Base-by-base conservation (phyloP, 148 eudicot genomes). In the Vaccinium corymbosum region DNA sequence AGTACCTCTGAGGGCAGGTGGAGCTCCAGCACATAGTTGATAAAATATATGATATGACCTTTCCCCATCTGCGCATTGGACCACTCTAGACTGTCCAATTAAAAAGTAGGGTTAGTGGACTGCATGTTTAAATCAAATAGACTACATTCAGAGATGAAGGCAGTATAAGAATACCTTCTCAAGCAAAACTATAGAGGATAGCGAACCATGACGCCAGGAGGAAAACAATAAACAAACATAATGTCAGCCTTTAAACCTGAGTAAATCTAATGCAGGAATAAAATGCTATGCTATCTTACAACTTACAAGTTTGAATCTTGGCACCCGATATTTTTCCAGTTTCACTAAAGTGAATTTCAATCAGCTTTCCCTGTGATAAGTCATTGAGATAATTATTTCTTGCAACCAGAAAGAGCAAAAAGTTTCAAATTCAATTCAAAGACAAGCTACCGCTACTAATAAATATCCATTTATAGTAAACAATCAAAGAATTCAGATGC, bases 241-340 rank as follows among this genome's bases (percentile, higher is more conserved):
- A 85, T 76, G 76, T 86, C 81, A 78, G 66, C 59, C 66, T 78
- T 50, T 59, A 9, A 25, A 61, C 76, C 62, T 83, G 59, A 20
- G 52, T 57, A 84, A 29, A 7, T 59, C 11, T 64, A 35, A 19
- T n/a, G 29, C 68, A 86, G 81, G 80, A 84, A 35, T 35, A 75
- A 61, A 81, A 80, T 76, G 46, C 49, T 38, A 56, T 42, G 86
- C 81, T 75, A 76, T 68, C 97, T 92, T 93, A 97, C 99, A 97
- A 80, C 98, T 92, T 93, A 97, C 99, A 97, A 80, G 99, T 97
- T 90, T 97, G 99, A 86, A 97, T 97, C 59, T 88, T 90, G 89
- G 99, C 99, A 86, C 97, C 99, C 61, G 97, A 93, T 89, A 97
- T 94, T 86, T 93, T 97, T 86, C 99, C 99, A 85, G 95, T 95